Base-by-base conservation (phyloP, 257 asterid species). In the Linaria vulgaris region DNA sequence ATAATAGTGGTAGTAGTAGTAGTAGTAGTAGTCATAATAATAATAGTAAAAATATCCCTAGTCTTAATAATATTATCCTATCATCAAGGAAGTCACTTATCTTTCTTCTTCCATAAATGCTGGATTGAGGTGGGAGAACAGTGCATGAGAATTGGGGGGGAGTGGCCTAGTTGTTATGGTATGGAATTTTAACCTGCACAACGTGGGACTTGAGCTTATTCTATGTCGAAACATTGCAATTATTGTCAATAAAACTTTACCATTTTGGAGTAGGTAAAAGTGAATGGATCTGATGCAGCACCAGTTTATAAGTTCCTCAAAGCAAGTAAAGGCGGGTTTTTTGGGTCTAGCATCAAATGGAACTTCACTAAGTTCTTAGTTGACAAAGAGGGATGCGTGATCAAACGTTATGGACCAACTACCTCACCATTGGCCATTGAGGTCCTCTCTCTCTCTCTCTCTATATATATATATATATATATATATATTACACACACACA, bases 321-420 rank as follows among this genome's bases (percentile, higher is more conserved):
- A 78, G 83, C 89, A 54, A 88, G 82, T 65, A 79, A 76, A 79
- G 78, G 88, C 38, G 77, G 91, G 13, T 68, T 65, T 41, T 82
- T 69, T 9, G 89, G 97, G 25, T 83, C 89, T 20, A 66, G 89
- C 67, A 86, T 88, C 72, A 88, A 86, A 64, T 91, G 97, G 98
- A 91, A 91, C 80, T 91, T 91, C 75, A 88, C 97, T 21, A 91
- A 91, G 83, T 91, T 91, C 70, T 65, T 91, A 56, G 90, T 91
- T 17, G 96, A 89, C 83, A 83, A 74, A 76, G 94, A 88, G 27
- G 98, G 98, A 20, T 67, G 55, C 31, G 97, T 91, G 23, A 75
- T 88, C 68, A 30, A 39, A 44, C 96, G 96, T 23, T 91, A 83
- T 70, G 87, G 78, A 69, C 30, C 96, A 9, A 14, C 86, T 12